Evolutionary conservation across 495 filamentous ascomycete genomes (phyloP), one percentile per base, ranked within the genome.

Genomic region (Xylaria bambusicola): DNA sequence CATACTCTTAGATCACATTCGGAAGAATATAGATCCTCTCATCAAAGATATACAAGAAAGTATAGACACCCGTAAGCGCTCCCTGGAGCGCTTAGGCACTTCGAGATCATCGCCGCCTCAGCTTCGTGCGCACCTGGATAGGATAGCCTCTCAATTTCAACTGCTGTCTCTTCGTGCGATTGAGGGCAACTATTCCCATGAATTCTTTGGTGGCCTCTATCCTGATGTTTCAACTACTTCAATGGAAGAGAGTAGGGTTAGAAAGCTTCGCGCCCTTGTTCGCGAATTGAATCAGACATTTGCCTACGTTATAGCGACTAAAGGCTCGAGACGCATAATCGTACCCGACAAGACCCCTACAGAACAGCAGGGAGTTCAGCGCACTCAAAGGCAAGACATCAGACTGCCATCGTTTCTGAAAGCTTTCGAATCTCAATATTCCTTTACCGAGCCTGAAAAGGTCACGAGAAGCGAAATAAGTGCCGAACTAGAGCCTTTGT

Each of bases 1-100:
- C 21, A 59, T 73, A 9, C 66, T 79, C 1, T 47, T 67, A 0
- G 58, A 56, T 0, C 67, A 72, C 52, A 67, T 75, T 52, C 54
- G 61, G 47, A 59, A 52, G 6, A 71, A 62, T 7, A 49, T 76
- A 7, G 67, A 68, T 4, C 58, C 29, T 1, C 35, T 75, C 0
- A 69, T 75, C 24, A 23, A 55, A 4, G 60, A 71, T 2, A 71
- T 73, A 24, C 41, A 60, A 35, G 35, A 63, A 13, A 53, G 51
- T 1, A 53, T 62, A 38, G 40, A 57, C 20, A 21, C 27, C 9
- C 55, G 57, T 13, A 58, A 63, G 9, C 20, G 35, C 36, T 42
- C 24, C 10, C 42, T 67, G 2, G 24, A 44, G 24, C 50, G 52
- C 8, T 51, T 67, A 7, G 64, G 67, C 36, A 48, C 59, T 3